A percentile compares a stretch with the other conserved stretches of the same genome.
Evolutionary conservation across 2,329 filamentous ascomycete species (phyloP).

Genomic region (Neoascochyta sp.): DNA sequence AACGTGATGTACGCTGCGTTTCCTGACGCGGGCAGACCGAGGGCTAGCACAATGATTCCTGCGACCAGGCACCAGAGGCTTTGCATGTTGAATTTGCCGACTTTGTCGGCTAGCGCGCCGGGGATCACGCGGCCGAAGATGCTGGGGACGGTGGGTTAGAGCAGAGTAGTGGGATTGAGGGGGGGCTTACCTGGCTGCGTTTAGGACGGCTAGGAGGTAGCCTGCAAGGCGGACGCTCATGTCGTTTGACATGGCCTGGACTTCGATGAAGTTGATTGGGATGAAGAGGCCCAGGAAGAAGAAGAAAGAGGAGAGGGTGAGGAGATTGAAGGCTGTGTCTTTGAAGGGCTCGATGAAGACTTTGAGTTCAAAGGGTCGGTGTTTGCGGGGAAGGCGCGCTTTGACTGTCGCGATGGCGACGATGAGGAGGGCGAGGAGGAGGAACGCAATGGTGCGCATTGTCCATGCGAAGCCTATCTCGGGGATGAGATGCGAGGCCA

Average conservation of each 20-base stretch:
- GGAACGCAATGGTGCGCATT: conserved; percentile 55
- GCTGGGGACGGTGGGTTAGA: conserved; percentile 33
- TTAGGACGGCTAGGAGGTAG: conserved; percentile 54
- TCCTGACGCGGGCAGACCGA: conserved; percentile 46
- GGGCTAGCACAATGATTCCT: conserved; percentile 45
- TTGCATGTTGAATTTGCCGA: conserved; percentile 53
- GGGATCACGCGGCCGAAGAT: conserved; percentile 57
- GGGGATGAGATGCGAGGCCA: conserved; percentile 54
- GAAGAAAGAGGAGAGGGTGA: conserved; percentile 51
- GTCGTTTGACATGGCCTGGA: conserved; percentile 46
- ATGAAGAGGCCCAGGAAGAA: conserved; percentile 61
- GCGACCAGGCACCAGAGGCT: conserved; percentile 31
- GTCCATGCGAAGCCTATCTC: conserved; percentile 57
- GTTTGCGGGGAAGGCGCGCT: conserved; percentile 47
- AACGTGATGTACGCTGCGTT: conserved; percentile 46
- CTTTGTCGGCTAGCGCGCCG: conserved; percentile 51
- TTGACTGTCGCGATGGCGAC: conserved; percentile 53
- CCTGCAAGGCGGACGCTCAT: conserved; percentile 48
- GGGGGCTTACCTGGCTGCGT: conserved; percentile 49
- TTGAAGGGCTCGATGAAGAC: conserved; percentile 33
- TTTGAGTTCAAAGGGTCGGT: conserved; percentile 28
- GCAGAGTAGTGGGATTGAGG: too few relatives aligned
- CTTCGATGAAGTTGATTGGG: conserved; percentile 48
- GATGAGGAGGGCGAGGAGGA: conserved; percentile 57
- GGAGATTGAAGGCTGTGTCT: conserved; percentile 45